A percentile compares a stretch with the other conserved stretches of the same genome.
phyloP scores from a whole-genome alignment of 2,329 filamentous ascomycete genomes.

The Akanthomyces uredinophilus region DNA sequence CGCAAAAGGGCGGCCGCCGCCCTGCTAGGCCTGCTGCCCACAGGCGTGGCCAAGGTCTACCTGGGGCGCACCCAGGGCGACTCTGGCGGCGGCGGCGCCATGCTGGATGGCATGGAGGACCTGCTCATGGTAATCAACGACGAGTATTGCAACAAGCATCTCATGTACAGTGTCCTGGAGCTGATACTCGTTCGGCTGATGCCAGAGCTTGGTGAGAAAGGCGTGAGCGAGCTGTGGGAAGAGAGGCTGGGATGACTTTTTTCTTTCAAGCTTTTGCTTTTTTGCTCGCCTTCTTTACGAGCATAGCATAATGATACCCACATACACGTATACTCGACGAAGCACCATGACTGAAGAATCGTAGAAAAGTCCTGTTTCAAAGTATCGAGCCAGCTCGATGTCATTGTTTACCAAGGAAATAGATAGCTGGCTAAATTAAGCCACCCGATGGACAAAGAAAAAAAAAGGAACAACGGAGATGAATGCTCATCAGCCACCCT shows the following conservation, averaged over 20 bases:
- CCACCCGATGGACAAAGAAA: not conserved
- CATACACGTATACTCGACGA: not conserved
- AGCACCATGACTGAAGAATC: not conserved
- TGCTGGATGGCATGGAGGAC: conserved; percentile 56
- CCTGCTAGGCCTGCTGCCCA: conserved; percentile 45
- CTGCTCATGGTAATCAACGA: conserved; percentile 74
- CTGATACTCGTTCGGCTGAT: conserved; percentile 74
- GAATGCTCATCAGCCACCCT: not conserved
- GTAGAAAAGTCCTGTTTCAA: not conserved
- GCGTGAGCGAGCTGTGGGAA: conserved; percentile 66
- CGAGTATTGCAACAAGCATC: conserved; percentile 85
- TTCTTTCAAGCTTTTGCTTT: not conserved
- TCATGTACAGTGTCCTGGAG: conserved; percentile 79
- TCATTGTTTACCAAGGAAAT: conserved; percentile 2
- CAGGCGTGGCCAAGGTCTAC: conserved; percentile 44
- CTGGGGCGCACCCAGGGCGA: conserved; percentile 36
- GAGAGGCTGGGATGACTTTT: conserved; percentile 52
- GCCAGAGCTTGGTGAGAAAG: conserved; percentile 74
- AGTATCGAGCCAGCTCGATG: conserved; percentile 11
- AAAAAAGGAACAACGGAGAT: conserved; percentile 10
- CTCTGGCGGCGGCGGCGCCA: conserved; percentile 40
- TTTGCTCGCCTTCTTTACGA: not conserved
- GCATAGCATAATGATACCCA: conserved; percentile 4
- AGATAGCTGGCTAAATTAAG: conserved; percentile 3
- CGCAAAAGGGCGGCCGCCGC: conserved; percentile 62